Evolutionary conservation across 164 flowering plant genomes (phyloP), one percentile per base, ranked within the genome.

Genomic region (Amborella trichopoda): DNA sequence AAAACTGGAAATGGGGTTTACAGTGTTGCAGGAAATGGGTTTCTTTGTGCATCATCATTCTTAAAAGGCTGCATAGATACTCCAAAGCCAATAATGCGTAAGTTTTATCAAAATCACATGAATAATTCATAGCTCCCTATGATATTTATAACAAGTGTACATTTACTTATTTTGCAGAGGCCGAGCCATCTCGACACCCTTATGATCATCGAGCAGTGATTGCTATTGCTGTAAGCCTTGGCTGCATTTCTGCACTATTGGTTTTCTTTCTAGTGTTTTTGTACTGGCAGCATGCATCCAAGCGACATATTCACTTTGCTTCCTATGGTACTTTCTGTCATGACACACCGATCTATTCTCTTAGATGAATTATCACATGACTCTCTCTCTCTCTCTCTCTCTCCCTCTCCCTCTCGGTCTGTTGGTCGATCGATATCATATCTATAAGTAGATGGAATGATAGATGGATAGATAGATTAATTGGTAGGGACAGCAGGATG

Each of bases 11-110:
- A 17, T 44, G 40, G 40, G 33, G 33, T 14, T 25, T 72, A 54
- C 52, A 91, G 98, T 68, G 56, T 91, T 58, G 66, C 81, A 56
- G 98, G 98, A 53, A 86, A 91, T 61, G 62, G 23, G 30, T 76
- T 79, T 54, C 84, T 91, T 20, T 91, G 96, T 60, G 41, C 65
- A 41, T 65, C 85, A 33, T 62, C 79, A 37, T 41, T 68, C 34
- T 46, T 61, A n/a, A 56, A 71, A 58, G 42, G 54, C 59, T 90
- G 95, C 66, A 50, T 34, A 48, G 67, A 48, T 51, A 54, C 34
- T 23, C 52, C 68, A 47, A 68, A 69, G 40, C 76, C 84, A 32
- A 53, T 53, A 38, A 71, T 72, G 53, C 73, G 98, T 91, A 81
- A 44, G n/a, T n/a, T 38, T 2, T 48, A 22, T 3, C 37, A 24